phyloP scores from a whole-genome alignment of 2,329 filamentous ascomycete genomes.

The Colletotrichum sp. region DNA sequence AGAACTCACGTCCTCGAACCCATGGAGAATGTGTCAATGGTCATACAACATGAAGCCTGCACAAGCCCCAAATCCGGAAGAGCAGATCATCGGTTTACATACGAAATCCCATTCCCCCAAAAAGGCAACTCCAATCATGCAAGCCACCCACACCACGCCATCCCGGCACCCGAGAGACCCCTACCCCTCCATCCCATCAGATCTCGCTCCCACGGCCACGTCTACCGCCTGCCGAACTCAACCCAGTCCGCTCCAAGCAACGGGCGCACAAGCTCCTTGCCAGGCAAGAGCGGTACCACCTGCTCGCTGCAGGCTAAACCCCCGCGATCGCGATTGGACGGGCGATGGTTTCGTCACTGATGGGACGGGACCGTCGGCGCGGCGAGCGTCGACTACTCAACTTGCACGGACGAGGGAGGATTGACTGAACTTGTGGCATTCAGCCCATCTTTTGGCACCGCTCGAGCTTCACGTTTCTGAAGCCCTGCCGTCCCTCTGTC shows the following conservation, averaged over 20 bases:
- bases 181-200: constrained; percentile 1
- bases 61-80: not conserved
- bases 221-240: not conserved
- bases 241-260: not conserved
- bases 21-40: not conserved
- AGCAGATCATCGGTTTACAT: not conserved
- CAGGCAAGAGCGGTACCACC: not conserved
- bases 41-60: not conserved
- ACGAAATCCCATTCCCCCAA: not conserved
- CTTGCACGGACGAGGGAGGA: not conserved
- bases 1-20: not conserved
- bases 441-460: not conserved
- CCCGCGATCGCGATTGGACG: constrained; percentile 1
- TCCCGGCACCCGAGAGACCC: not conserved
- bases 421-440: not conserved
- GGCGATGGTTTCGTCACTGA: not conserved
- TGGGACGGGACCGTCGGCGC: not conserved
- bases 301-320: not conserved
- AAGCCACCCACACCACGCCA: not conserved
- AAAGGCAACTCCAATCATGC: not conserved
- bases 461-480: not conserved
- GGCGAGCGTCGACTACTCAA: not conserved
- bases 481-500: not conserved
- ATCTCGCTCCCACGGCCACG: not conserved
- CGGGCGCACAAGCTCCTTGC: constrained; percentile 3